These are phyloP conservation scores for Hortaea werneckii DNA, from an alignment of 2,329 filamentous ascomycete genomes.

Conservation along the genomic window DNA sequence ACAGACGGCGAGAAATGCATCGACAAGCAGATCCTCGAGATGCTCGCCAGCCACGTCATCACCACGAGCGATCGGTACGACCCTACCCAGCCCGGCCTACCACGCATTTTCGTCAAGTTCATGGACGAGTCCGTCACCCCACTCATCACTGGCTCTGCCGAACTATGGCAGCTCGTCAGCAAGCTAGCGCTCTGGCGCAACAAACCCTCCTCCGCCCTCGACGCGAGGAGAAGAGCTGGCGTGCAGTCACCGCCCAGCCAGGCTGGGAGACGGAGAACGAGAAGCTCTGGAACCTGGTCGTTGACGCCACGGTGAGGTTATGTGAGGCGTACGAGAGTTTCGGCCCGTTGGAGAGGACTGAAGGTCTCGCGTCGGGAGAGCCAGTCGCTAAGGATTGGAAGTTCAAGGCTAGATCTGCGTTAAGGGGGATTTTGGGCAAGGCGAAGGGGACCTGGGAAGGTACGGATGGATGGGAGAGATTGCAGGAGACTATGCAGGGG, in stretches of 20 bases:
- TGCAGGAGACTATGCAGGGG: conserved; percentile 41
- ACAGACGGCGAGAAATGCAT: conserved; percentile 65
- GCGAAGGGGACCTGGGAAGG: conserved; percentile 77
- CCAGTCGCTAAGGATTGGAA: conserved; percentile 72
- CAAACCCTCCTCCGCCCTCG: conserved; percentile 62
- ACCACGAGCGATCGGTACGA: conserved; percentile 34
- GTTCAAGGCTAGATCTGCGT: conserved; percentile 75
- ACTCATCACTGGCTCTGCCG: conserved; percentile 68
- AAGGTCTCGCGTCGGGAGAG: conserved; percentile 44
- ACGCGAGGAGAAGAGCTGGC: conserved; percentile 88
- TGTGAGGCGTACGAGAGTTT: conserved; percentile 77
- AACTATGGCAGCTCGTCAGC: conserved; percentile 66
- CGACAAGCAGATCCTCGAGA: conserved; percentile 61
- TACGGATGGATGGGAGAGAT: conserved; percentile 53
- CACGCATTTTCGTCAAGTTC: conserved; percentile 57
- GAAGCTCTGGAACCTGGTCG: conserved; percentile 60
- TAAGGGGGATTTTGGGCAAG: conserved; percentile 73
- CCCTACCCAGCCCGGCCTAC: conserved; percentile 36
- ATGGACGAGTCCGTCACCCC: conserved; percentile 68
- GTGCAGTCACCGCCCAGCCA: conserved; percentile 52
- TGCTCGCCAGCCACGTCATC: conserved; percentile 63
- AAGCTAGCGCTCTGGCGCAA: conserved; percentile 63
- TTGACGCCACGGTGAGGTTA: conserved; percentile 68
- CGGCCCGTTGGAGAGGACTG: conserved; percentile 37
- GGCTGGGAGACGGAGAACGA: conserved; percentile 48